phyloP scores from a whole-genome alignment of 129 eudicot species.

The Artemisia argyi region DNA sequence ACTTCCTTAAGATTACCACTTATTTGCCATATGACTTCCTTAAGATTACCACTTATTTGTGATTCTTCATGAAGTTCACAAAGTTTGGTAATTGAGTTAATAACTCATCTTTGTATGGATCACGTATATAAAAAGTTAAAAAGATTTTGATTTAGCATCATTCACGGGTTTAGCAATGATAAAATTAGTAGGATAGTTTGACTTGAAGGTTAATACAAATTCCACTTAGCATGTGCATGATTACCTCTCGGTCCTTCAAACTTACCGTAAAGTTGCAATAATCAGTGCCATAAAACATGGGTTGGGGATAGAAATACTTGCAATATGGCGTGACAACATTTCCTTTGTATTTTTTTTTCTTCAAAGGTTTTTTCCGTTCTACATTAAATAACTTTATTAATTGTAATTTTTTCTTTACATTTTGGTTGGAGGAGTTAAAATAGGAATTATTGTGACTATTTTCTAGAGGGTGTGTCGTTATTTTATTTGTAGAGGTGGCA shows the following conservation, averaged over 20 bases:
- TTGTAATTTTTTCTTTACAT: background rate
- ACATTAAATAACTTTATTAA: background rate
- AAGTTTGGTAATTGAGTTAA: too few species aligned
- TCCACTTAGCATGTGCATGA: slow-evolving; percentile 9
- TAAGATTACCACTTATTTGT: too few species aligned
- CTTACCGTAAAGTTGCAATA: slow-evolving; percentile 17
- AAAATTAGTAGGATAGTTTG: background rate
- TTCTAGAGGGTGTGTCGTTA: too few species aligned
- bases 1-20: too few species aligned
- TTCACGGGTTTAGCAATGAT: background rate
- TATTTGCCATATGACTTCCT: too few species aligned
- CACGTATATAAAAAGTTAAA: background rate
- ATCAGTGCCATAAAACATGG: slow-evolving; percentile 30
- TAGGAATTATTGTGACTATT: too few species aligned
- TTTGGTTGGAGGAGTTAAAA: too few species aligned
- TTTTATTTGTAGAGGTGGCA: too few species aligned
- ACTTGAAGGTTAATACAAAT: slow-evolving; percentile 15
- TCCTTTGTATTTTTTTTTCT: background rate
- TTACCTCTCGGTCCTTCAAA: background rate
- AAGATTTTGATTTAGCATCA: slow-evolving; percentile 1
- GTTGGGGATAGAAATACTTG: background rate
- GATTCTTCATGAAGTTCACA: too few species aligned
- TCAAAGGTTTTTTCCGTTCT: background rate
- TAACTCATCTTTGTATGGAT: too few species aligned
- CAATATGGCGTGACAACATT: background rate